Evolutionary conservation across 495 filamentous ascomycete species (phyloP), one percentile per base, ranked within the genome.

Genomic region (Chaetomium tenue): DNA sequence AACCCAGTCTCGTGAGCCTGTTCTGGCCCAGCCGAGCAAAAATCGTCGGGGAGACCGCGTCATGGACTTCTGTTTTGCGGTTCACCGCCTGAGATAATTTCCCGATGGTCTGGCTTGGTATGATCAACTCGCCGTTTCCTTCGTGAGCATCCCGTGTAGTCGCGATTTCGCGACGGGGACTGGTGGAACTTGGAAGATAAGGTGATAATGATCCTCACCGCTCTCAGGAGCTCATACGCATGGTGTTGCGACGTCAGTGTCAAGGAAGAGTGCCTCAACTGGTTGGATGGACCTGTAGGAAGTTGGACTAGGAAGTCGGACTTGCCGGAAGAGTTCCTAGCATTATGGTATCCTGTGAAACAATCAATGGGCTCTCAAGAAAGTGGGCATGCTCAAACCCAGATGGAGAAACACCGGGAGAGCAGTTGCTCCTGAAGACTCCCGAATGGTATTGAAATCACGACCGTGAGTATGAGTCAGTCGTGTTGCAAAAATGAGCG

Each of bases 401-500:
- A 5, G 15, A 30, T 25, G 5, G 18, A 46, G 25, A 40, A 2
- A 18, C 23, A 61, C 30, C 22, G 64, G 59, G 59, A 52, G 57
- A 16, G 37, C 55, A 33, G 56, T 55, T 60, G 42, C 30, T 58
- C 44, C 57, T 55, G 57, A 30, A 30, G 2, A 30, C 28, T 30
- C 28, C 28, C n/a, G n/a, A n/a, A n/a, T n/a, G n/a, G n/a, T n/a
- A n/a, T n/a, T 30, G 6, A 59, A 53, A 46, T 25, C 28, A 28
- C 22, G 22, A 52, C 30, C 23, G 48, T 28, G 47, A 63, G 42
- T 40, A 64, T 55, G 55, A 63, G 47, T 52, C 63, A 46, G 33
- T 5, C 46, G 25, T 44, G 40, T 15, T 44, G 5, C 3, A 28
- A 5, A 52, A n/a, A 58, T 42, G 53, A 42, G 63, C 22, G 37